Evolutionary conservation across 768 basidiomycete genomes (phyloP).

Genomic region (Phlegmacium glaucopus): DNA sequence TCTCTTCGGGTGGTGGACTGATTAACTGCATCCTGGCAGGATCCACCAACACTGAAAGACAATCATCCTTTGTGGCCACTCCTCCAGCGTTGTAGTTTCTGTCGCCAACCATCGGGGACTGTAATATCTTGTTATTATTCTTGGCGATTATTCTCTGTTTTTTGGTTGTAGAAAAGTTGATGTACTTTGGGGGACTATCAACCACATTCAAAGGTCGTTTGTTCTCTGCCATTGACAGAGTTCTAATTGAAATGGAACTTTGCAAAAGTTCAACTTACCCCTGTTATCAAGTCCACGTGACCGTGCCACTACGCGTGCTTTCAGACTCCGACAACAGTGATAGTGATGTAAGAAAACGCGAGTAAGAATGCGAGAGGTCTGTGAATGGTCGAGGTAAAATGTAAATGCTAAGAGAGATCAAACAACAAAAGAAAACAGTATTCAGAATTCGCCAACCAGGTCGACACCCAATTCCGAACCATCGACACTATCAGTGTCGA

Average conservation of each 20-base stretch:
- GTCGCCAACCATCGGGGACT: not conserved
- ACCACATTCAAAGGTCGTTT: slow-evolving; percentile 2
- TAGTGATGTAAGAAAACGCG: too few species aligned
- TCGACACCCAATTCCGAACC: slow-evolving; percentile 13
- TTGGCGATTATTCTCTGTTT: not conserved
- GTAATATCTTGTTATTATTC: not conserved
- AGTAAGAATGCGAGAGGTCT: too few species aligned
- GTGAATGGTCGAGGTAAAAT: too few species aligned
- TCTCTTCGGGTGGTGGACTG: slow-evolving; percentile 65
- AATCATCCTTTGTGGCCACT: slow-evolving; percentile 6
- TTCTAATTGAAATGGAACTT: not conserved
- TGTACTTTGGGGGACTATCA: not conserved
- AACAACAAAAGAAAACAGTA: too few species aligned
- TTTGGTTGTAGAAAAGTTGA: not conserved
- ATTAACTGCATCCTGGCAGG: slow-evolving; percentile 36
- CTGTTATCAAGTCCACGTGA: slow-evolving; percentile 16
- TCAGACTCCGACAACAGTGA: too few species aligned
- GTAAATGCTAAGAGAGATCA: too few species aligned
- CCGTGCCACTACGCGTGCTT: too few species aligned
- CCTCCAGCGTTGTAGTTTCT: not conserved
- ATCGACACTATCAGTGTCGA: slow-evolving; percentile 21
- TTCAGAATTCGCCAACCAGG: not conserved
- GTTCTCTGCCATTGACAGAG: slow-evolving; percentile 11
- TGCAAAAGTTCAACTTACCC: not conserved
- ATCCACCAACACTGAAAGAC: slow-evolving; percentile 12